A percentile compares a stretch with the other conserved stretches of the same genome.
Evolutionary conservation across 2,329 filamentous ascomycete species (phyloP).

Genomic region (Zymoseptoria passerinii): DNA sequence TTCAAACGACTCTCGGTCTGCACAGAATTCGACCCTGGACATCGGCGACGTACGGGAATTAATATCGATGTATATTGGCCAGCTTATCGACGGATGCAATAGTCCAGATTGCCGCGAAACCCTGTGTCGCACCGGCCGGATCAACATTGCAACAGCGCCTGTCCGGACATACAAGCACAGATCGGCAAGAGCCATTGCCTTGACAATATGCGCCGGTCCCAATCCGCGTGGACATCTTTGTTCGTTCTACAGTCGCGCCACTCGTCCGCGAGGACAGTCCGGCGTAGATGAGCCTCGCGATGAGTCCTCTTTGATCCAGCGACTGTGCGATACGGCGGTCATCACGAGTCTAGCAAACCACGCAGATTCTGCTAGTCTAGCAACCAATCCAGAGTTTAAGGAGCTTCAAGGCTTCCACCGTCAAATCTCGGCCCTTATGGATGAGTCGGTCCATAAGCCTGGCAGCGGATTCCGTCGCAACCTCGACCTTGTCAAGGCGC

Average conservation of each 20-base stretch:
- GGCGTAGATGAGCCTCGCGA: slow-evolving; percentile 36
- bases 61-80: slow-evolving; percentile 43
- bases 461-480: slow-evolving; percentile 3
- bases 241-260: slow-evolving; percentile 28
- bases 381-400: background rate
- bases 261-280: background rate
- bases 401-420: background rate
- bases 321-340: slow-evolving; percentile 34
- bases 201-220: slow-evolving; percentile 67
- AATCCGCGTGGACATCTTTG: slow-evolving; percentile 64
- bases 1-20: background rate
- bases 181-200: slow-evolving; percentile 70
- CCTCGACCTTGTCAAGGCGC: slow-evolving; percentile 1
- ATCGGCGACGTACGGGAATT: slow-evolving; percentile 2
- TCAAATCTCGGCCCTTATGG: background rate
- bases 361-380: background rate
- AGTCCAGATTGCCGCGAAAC: slow-evolving; percentile 57
- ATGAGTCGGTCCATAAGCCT: background rate
- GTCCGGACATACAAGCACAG: slow-evolving; percentile 68
- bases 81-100: slow-evolving; percentile 70
- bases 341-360: background rate
- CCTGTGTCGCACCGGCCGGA: slow-evolving; percentile 70
- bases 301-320: slow-evolving; percentile 52
- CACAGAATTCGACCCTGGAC: background rate
- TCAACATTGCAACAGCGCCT: slow-evolving; percentile 55